A percentile compares a stretch with the other conserved stretches of the same genome.
Conservation (phyloP, 345 rosid genomes). For the Brassica carinata region DNA sequence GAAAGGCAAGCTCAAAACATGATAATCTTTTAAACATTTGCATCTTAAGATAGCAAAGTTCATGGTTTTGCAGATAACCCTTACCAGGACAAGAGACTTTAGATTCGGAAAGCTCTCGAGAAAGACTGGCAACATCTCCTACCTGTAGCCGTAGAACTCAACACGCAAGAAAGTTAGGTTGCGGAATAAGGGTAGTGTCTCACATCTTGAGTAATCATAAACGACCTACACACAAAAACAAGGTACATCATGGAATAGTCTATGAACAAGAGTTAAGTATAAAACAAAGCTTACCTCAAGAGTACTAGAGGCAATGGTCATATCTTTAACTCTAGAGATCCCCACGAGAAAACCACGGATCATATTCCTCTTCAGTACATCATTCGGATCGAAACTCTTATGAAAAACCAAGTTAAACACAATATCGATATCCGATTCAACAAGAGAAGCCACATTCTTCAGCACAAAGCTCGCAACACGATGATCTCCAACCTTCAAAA, state of each 20-base stretch:
- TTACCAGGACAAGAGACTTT: constrained; percentile 13
- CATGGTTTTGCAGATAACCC: neutral
- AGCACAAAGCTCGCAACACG: neutral
- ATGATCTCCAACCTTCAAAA: neutral
- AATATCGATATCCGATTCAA: neutral
- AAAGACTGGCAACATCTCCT: constrained; percentile 9
- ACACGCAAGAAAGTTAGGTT: neutral
- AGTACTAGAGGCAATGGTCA: neutral
- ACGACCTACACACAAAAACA: neutral
- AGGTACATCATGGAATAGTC: too few relatives aligned
- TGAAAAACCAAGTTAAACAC: neutral
- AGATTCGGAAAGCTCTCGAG: constrained; percentile 28
- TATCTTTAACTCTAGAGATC: neutral
- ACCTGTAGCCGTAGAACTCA: neutral
- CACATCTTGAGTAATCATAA: neutral
- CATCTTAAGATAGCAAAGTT: neutral
- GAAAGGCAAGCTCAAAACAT: neutral
- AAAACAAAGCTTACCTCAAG: neutral
- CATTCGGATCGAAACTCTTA: neutral
- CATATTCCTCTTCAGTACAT: neutral
- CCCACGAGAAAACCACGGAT: neutral
- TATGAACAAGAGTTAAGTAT: neutral
- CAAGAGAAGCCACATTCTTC: neutral
- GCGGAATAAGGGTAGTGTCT: neutral
- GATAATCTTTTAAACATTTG: neutral